Conservation (phyloP, 1,284 basidiomycete species). For the Trametes pubescens region DNA sequence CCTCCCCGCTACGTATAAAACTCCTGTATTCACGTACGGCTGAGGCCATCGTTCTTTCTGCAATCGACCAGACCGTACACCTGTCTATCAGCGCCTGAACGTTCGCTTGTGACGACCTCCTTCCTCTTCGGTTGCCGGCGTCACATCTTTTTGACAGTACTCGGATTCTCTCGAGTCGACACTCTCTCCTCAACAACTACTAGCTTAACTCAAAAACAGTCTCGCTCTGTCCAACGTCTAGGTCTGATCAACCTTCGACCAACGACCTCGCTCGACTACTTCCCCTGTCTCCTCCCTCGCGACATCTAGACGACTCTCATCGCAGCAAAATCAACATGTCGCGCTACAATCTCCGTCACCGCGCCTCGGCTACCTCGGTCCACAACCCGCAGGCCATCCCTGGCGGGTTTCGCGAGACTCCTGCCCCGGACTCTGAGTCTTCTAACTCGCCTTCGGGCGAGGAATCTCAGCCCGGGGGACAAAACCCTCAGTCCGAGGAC, state of each 20-base stretch:
- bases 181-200: not conserved
- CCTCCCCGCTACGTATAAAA: not conserved
- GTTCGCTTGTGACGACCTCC: slow-evolving; percentile 4
- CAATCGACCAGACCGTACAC: slow-evolving; percentile 11
- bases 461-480: not conserved
- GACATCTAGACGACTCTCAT: not conserved
- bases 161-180: not conserved
- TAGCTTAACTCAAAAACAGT: slow-evolving; percentile 1
- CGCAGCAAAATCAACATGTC: not conserved
- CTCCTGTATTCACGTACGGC: not conserved
- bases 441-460: not conserved
- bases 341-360: not conserved
- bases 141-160: slow-evolving; percentile 19
- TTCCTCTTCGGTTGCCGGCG: slow-evolving; percentile 1
- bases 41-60: slow-evolving; percentile 1
- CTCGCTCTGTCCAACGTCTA: not conserved
- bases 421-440: not conserved
- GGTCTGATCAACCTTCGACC: slow-evolving; percentile 12
- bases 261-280: not conserved
- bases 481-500: not conserved
- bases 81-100: slow-evolving; percentile 8
- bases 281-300: not conserved
- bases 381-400: not conserved
- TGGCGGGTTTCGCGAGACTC: not conserved
- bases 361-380: not conserved